Conservation (phyloP, 306 rosid species). For the Herpetospermum pedunculosum region DNA sequence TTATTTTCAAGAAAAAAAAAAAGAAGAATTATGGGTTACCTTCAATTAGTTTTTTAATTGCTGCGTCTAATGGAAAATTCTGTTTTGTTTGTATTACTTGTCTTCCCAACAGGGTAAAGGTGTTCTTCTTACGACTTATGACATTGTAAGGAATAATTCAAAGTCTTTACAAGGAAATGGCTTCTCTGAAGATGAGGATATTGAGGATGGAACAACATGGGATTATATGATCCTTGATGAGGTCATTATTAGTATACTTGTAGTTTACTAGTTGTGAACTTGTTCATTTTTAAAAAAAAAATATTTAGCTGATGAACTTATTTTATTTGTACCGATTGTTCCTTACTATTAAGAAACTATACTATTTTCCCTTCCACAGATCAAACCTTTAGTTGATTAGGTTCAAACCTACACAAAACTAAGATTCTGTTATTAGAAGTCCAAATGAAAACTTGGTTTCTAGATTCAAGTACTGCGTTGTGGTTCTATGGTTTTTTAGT, state of each 20-base stretch:
- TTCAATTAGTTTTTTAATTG: not conserved
- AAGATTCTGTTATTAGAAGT: not conserved
- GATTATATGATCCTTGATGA: slow-evolving; percentile 98
- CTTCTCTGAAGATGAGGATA: slow-evolving; percentile 36
- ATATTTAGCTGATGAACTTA: not conserved
- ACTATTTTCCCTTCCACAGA: not conserved
- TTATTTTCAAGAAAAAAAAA: too few relatives aligned
- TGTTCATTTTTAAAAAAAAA: not conserved
- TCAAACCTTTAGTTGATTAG: not conserved
- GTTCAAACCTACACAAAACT: not conserved
- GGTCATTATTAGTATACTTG: slow-evolving; percentile 25
- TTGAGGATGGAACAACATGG: slow-evolving; percentile 54
- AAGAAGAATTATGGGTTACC: not conserved
- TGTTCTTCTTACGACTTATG: slow-evolving; percentile 87
- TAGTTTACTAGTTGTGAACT: not conserved
- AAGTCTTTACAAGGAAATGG: slow-evolving; percentile 48
- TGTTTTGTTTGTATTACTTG: not conserved
- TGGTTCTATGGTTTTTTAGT: not conserved
- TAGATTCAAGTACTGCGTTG: not conserved
- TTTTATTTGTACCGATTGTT: not conserved
- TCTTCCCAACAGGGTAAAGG: slow-evolving; percentile 57
- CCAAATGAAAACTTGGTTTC: not conserved
- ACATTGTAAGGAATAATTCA: slow-evolving; percentile 77
- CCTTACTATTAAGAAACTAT: not conserved
- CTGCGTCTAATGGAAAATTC: slow-evolving; percentile 5